Percentiles rank a stretch among this genome's conserved stretches.
These are phyloP conservation scores for Rosa chinensis DNA, from an alignment of 306 rosid species.

Conservation along the genomic window DNA sequence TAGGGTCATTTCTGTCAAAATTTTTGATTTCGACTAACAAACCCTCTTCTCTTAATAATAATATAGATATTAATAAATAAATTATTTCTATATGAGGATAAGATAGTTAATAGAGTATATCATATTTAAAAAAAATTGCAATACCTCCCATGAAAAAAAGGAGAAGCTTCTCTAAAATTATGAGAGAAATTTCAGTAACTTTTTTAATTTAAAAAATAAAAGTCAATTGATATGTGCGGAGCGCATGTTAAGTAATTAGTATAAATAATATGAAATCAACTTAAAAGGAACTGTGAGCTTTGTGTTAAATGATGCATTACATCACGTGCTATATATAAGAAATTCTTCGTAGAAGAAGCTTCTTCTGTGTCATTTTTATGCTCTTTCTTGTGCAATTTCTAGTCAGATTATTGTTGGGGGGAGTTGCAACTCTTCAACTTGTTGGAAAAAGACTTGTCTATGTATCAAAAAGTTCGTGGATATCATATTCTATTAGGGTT, in stretches of 20 bases:
- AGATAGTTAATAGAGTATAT: no score
- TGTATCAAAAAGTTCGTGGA: background rate
- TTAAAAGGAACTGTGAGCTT: background rate
- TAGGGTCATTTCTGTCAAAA: no score
- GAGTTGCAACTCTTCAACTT: background rate
- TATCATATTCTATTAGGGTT: background rate
- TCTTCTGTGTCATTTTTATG: background rate
- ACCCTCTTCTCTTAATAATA: no score
- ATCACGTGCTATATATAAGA: background rate
- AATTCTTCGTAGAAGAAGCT: background rate
- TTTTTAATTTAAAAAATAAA: no score
- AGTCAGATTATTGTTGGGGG: background rate
- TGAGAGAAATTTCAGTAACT: no score
- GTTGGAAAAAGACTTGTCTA: background rate
- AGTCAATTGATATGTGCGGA: no score
- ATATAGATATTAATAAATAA: no score
- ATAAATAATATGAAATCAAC: background rate
- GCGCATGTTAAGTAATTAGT: background rate
- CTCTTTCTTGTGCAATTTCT: background rate
- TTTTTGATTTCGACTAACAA: no score
- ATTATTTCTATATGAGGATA: no score
- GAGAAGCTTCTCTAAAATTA: no score
- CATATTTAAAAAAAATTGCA: no score
- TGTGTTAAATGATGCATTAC: background rate
- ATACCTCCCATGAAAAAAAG: no score